These are phyloP conservation scores for Astragalus glycyphyllos DNA, from an alignment of 306 rosid genomes.

Conservation along the genomic window DNA sequence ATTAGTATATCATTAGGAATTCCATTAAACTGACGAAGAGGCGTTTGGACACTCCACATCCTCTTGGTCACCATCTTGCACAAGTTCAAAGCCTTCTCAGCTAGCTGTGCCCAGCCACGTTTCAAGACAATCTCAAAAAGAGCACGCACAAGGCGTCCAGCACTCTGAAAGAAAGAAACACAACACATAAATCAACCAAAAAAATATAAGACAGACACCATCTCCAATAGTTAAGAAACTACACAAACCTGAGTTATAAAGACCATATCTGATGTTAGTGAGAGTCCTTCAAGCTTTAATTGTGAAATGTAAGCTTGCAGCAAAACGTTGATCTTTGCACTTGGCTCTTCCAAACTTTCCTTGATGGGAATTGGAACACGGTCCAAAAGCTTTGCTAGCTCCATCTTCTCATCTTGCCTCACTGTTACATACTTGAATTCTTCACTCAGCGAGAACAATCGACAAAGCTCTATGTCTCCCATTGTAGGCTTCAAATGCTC, in stretches of 20 bases:
- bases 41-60: constrained; percentile 97
- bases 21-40: constrained; percentile 88
- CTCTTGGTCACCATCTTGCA: constrained; percentile 92
- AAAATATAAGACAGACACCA: background rate
- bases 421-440: constrained; percentile 94
- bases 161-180: constrained; percentile 67
- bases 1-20: constrained; percentile 68
- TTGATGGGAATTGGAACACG: constrained; percentile 95
- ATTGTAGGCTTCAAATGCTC: constrained; percentile 96
- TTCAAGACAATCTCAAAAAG: constrained; percentile 91
- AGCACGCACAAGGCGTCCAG: constrained; percentile 96
- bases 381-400: constrained; percentile 84
- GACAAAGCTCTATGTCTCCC: constrained; percentile 94
- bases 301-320: constrained; percentile 93
- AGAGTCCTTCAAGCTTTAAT: constrained; percentile 92
- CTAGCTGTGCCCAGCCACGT: constrained; percentile 95
- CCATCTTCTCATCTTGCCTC: constrained; percentile 95
- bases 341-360: constrained; percentile 98
- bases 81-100: constrained; percentile 90
- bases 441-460: constrained; percentile 92
- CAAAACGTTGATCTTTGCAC: constrained; percentile 93
- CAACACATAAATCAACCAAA: constrained; percentile 33
- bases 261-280: constrained; percentile 95
- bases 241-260: constrained; percentile 87
- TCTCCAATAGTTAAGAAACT: background rate